Conservation (phyloP, 345 rosid species). For the Excoecaria agallocha region DNA sequence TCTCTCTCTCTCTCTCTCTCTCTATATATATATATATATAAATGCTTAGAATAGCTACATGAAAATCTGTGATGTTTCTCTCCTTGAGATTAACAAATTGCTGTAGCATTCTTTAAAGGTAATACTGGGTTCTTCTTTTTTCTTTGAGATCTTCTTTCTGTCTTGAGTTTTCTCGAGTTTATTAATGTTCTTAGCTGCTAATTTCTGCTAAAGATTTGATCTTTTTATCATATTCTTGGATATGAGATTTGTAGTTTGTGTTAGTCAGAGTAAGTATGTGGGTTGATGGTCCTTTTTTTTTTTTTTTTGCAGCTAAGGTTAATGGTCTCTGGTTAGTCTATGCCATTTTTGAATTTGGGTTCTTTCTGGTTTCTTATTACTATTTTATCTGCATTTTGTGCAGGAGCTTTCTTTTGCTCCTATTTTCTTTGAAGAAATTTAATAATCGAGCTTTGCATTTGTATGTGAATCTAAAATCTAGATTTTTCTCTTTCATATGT, state of each 20-base stretch:
- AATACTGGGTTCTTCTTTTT: neutral
- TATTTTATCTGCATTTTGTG: slow-evolving; percentile 1
- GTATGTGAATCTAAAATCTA: neutral
- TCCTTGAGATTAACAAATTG: neutral
- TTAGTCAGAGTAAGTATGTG: neutral
- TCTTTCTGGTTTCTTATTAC: neutral
- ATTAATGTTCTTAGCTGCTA: neutral
- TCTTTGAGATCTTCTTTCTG: neutral
- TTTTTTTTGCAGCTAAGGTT: neutral
- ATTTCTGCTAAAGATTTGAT: neutral
- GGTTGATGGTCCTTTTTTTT: neutral
- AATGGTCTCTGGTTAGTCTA: neutral
- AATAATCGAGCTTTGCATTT: neutral
- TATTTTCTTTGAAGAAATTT: neutral
- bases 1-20: no score
- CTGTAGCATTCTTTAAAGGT: slow-evolving; percentile 8
- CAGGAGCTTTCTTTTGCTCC: neutral
- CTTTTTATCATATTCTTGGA: neutral
- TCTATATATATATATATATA: neutral
- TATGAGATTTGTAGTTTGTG: neutral
- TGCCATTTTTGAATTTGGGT: neutral
- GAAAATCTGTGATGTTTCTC: neutral
- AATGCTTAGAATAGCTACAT: neutral
- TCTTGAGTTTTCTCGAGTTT: neutral
- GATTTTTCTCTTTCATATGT: neutral